These are phyloP conservation scores for Heterobasidion irregulare DNA, from an alignment of 1,284 basidiomycete species.

Conservation along the genomic window DNA sequence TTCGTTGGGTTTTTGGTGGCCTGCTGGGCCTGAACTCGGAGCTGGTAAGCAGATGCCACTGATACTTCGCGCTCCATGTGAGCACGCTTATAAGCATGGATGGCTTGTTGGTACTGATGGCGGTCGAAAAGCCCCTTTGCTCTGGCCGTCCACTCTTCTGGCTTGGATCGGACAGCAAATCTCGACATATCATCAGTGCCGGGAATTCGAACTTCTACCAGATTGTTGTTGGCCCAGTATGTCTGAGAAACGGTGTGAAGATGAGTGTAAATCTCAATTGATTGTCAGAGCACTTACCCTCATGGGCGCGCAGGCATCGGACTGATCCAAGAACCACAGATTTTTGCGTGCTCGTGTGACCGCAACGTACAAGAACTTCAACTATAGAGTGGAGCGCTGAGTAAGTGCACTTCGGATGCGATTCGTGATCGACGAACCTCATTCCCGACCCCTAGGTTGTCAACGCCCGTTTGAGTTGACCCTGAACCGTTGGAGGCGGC, in stretches of 20 bases:
- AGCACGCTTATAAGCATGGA: slow-evolving; percentile 54
- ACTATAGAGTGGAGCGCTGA: slow-evolving; percentile 22
- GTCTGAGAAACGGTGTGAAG: slow-evolving; percentile 22
- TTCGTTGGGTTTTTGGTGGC: slow-evolving; percentile 15
- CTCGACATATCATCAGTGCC: slow-evolving; percentile 31
- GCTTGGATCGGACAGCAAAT: slow-evolving; percentile 37
- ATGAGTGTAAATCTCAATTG: not conserved
- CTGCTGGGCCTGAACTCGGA: slow-evolving; percentile 30
- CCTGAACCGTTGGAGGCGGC: slow-evolving; percentile 22
- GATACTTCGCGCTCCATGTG: slow-evolving; percentile 30
- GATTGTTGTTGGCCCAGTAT: slow-evolving; percentile 36
- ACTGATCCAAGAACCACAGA: slow-evolving; percentile 60
- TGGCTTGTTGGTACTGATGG: slow-evolving; percentile 49
- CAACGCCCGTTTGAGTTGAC: slow-evolving; percentile 31
- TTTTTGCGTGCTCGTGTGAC: slow-evolving; percentile 62
- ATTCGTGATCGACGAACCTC: slow-evolving; percentile 32
- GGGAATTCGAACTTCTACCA: slow-evolving; percentile 35
- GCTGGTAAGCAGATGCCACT: slow-evolving; percentile 37
- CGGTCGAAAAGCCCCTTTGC: slow-evolving; percentile 46
- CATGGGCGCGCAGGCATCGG: slow-evolving; percentile 48
- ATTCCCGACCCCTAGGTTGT: slow-evolving; percentile 49
- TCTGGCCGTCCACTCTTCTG: slow-evolving; percentile 46
- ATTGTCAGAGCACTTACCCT: slow-evolving; percentile 27
- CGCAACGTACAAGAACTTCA: slow-evolving; percentile 65
- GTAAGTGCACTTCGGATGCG: not conserved